These are phyloP conservation scores for Magnolia officinalis DNA, from an alignment of 164 flowering plant genomes.

Conservation along the genomic window DNA sequence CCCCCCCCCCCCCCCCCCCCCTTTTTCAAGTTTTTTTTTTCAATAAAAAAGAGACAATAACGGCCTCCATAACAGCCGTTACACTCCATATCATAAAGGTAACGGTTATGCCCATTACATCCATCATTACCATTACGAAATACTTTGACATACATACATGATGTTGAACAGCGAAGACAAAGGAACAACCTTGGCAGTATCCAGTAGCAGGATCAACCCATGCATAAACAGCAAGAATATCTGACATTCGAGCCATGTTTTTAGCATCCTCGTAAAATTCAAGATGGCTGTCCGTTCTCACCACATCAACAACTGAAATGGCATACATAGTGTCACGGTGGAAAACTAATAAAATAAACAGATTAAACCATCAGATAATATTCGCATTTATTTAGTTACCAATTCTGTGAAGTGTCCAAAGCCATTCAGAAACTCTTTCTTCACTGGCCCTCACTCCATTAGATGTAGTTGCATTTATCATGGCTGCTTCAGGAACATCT, in stretches of 20 bases:
- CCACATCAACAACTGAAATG: slow-evolving; percentile 83
- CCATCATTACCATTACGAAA: too few relatives aligned
- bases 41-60: too few relatives aligned
- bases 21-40: too few relatives aligned
- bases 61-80: too few relatives aligned
- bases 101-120: too few relatives aligned
- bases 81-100: too few relatives aligned
- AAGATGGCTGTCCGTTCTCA: slow-evolving; percentile 89
- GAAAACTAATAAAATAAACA: slow-evolving; percentile 3
- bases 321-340: slow-evolving; percentile 7
- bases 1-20: too few relatives aligned
- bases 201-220: slow-evolving; percentile 97
- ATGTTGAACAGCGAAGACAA: slow-evolving; percentile 10
- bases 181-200: slow-evolving; percentile 79
- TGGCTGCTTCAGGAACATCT: slow-evolving; percentile 41
- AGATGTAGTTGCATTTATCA: slow-evolving; percentile 27
- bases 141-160: neutral
- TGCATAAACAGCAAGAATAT: slow-evolving; percentile 92
- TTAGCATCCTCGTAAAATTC: slow-evolving; percentile 74
- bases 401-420: slow-evolving; percentile 90
- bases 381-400: slow-evolving; percentile 35
- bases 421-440: slow-evolving; percentile 83
- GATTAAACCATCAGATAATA: neutral
- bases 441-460: slow-evolving; percentile 35
- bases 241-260: slow-evolving; percentile 91